phyloP scores from a whole-genome alignment of 345 rosid species.

The Corymbia maculata region DNA sequence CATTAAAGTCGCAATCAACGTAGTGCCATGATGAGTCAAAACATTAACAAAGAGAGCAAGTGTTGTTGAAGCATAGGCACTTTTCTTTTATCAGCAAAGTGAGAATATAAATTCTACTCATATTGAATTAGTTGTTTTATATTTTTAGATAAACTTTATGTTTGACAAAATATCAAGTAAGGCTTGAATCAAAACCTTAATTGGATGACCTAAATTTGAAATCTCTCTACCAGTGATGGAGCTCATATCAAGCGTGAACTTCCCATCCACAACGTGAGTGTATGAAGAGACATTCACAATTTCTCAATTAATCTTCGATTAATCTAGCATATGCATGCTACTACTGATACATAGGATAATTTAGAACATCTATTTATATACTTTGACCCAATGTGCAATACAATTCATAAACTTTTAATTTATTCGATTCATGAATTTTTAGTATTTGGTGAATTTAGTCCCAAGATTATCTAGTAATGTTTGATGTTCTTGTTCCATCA shows the following conservation, averaged over 20 bases:
- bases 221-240: rapidly evolving
- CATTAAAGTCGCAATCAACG: neutral
- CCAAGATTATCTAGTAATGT: rapidly evolving
- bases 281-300: neutral
- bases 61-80: neutral
- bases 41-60: neutral
- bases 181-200: neutral
- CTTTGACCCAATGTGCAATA: rapidly evolving
- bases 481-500: no score
- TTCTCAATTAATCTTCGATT: neutral
- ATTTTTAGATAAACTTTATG: neutral
- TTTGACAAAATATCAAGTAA: neutral
- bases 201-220: neutral
- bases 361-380: no score
- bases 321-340: neutral
- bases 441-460: no score
- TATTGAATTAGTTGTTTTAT: neutral
- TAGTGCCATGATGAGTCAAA: neutral
- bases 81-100: neutral
- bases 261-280: neutral
- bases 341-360: neutral
- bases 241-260: rapidly evolving
- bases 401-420: rapidly evolving
- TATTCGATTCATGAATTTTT: no score
- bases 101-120: neutral